Base-by-base conservation (phyloP, 2,329 filamentous ascomycete genomes). In the Lachnellula hyalina region DNA sequence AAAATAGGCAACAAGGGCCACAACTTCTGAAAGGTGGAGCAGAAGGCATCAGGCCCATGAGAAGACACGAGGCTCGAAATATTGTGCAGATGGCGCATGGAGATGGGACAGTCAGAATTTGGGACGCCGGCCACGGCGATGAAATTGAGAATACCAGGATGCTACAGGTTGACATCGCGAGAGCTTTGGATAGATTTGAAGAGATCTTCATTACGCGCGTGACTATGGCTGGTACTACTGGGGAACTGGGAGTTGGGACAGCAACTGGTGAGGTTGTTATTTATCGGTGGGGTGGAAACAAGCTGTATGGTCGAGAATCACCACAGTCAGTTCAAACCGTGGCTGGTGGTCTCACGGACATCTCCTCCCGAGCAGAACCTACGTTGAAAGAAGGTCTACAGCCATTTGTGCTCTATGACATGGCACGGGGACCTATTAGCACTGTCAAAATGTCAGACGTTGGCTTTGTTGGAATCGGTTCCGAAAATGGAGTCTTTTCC, bases 61-160 rank as follows among this genome's bases (percentile, higher is more conserved):
- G 90, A 64, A 78, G 89, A 58, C 92, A 89, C 63, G 91, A 96
- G 66, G 81, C 85, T 57, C 83, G 94, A 47, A 96, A 91, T 54
- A 82, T 97, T 45, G 80, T 96, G 6, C 87, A 93, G 58, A 90
- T 89, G 4, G 87, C 90, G 0, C 93, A 99, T 70, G 90, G 87
- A 3, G 94, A 99, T 71, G 90, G 92, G 51, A 95, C 89, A 0
- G 78, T 99, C n/a, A 81, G 92, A 34, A 76, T 97, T 6, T 99
- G 92, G 91, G 94, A 99, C 71, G 83, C 87, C 19, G 94, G 94
- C 0, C 89, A 96, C 65, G 89, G 84, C 14, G 94, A 99, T 67
- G 90, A 96, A 65, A 88, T 99, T 49, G 94, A 99, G 71, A 97
- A 97, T 65, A 79, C 83, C 12, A 77, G 78, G 4, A 79, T 90